Base-by-base conservation (phyloP, 2,329 filamentous ascomycete species). In the Uncinocarpus reesii region DNA sequence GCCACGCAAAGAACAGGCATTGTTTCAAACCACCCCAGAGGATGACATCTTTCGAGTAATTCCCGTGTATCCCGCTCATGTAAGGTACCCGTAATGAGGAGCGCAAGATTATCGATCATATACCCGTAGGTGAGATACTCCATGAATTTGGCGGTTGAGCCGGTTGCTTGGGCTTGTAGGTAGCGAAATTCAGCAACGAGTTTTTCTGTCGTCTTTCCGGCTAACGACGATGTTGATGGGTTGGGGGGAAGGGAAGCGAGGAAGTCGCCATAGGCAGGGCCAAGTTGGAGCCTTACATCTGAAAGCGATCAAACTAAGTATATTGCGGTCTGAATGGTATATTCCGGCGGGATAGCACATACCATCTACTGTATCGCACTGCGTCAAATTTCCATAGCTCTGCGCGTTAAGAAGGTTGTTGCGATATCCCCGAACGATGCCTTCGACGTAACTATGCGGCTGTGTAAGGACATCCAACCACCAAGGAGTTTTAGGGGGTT, bases 91-190 rank as follows among this genome's bases (percentile, higher is more conserved):
- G 92, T 98, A 68, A 98, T 98, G 61, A 98, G 80, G 34, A 98
- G 82, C 32, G 93, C 92, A 46, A 98, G 88, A 61, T 98, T 98
- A 71, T 98, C 92, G 69, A 98, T 98, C 92, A 98, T 98, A 76
- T 98, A 98, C 53, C 89, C 90, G 66, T 98, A 98, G 1, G 92
- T 98, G 53, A 98, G 75, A 69, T 95, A 98, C 68, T 96, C 88
- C 79, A 98, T 88, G 68, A 98, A 98, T 64, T 86, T 88, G 54
- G 89, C 83, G 31, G 95, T 80, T 1, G 88, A 86, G 13, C 92
- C 92, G 1, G 86, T 86, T 23, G 90, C 86, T 64, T 98, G 95
- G 53, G 89, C 88, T 58, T 93, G 86, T 38, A 98, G 77, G 67
- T 98, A 98, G 63, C 88, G 83, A 68, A 98, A 98, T 68, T 98